Evolutionary conservation across 2,329 filamentous ascomycete species (phyloP).

Genomic region (Lecanicillium sp.): DNA sequence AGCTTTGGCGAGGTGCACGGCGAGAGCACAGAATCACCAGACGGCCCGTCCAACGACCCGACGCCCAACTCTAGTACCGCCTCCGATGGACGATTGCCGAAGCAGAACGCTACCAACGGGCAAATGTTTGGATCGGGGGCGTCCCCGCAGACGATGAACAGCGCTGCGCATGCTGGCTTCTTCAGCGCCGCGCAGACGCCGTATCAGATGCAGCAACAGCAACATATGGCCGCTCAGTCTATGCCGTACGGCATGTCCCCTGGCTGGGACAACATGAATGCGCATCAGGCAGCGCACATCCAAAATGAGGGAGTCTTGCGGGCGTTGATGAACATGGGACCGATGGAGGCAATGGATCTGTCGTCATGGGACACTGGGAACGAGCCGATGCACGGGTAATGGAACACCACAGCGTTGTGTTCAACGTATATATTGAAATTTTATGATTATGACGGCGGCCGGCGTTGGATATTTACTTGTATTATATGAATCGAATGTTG

Average conservation of each 20-base stretch:
- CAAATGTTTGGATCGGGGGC: background rate
- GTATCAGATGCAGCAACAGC: constrained; percentile 1
- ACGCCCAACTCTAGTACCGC: constrained; percentile 52
- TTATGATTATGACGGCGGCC: constrained; percentile 4
- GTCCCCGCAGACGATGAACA: constrained; percentile 7
- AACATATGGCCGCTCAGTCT: background rate
- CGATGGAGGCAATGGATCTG: constrained; percentile 56
- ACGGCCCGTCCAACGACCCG: constrained; percentile 46
- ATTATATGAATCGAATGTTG: no score
- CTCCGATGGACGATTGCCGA: constrained; percentile 17
- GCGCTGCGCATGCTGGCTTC: constrained; percentile 1
- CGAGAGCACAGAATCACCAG: constrained; percentile 44
- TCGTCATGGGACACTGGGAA: constrained; percentile 37
- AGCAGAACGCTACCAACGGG: background rate
- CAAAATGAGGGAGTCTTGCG: constrained; percentile 48
- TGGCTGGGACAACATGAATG: constrained; percentile 38
- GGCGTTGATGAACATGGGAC: constrained; percentile 51
- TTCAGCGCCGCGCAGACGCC: constrained; percentile 2
- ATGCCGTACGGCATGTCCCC: constrained; percentile 28
- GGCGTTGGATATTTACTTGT: constrained; percentile 5
- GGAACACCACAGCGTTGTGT: background rate
- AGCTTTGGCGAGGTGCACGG: constrained; percentile 41
- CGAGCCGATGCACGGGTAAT: constrained; percentile 12
- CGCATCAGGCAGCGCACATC: constrained; percentile 24
- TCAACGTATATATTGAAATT: background rate